Conservation (phyloP, 352 stramenopile species). For the Globisporangium irregulare region DNA sequence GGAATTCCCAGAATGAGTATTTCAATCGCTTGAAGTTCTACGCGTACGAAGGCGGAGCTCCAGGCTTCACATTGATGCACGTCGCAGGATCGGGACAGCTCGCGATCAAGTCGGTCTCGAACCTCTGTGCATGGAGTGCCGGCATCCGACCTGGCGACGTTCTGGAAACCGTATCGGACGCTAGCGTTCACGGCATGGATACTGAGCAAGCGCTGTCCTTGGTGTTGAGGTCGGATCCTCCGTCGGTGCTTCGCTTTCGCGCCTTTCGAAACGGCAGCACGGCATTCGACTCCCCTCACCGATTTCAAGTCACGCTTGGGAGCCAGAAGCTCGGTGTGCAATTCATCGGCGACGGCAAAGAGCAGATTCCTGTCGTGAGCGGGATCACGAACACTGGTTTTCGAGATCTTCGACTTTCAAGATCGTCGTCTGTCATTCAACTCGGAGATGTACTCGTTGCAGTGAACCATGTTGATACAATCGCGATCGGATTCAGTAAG, state of each 20-base stretch:
- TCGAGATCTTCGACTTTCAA: neutral
- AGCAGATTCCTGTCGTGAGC: conserved; percentile 48
- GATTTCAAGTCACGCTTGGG: conserved; percentile 39
- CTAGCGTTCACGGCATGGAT: conserved; percentile 30
- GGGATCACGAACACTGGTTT: conserved; percentile 15
- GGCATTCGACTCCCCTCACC: conserved; percentile 22
- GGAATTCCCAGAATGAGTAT: conserved; percentile 29
- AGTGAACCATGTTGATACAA: conserved; percentile 51
- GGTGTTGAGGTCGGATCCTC: conserved; percentile 25
- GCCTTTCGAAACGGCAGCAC: conserved; percentile 15
- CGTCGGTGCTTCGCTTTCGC: conserved; percentile 49
- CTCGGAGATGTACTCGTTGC: conserved; percentile 52
- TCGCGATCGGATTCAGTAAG: conserved; percentile 35
- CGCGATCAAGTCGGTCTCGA: conserved; percentile 28
- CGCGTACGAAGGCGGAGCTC: conserved; percentile 32
- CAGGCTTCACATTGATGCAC: conserved; percentile 27
- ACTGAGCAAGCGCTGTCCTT: conserved; percentile 32
- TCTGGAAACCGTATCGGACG: conserved; percentile 44
- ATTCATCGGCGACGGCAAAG: conserved; percentile 42
- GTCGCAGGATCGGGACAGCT: conserved; percentile 20
- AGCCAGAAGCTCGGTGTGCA: conserved; percentile 39
- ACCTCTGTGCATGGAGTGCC: conserved; percentile 35
- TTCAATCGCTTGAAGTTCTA: conserved; percentile 50
- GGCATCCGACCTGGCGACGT: conserved; percentile 54
- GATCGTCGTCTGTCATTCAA: conserved; percentile 16